A percentile compares a stretch with the other conserved stretches of the same genome.
Evolutionary conservation across 768 basidiomycete genomes (phyloP).

Genomic region (Boletales sp.): DNA sequence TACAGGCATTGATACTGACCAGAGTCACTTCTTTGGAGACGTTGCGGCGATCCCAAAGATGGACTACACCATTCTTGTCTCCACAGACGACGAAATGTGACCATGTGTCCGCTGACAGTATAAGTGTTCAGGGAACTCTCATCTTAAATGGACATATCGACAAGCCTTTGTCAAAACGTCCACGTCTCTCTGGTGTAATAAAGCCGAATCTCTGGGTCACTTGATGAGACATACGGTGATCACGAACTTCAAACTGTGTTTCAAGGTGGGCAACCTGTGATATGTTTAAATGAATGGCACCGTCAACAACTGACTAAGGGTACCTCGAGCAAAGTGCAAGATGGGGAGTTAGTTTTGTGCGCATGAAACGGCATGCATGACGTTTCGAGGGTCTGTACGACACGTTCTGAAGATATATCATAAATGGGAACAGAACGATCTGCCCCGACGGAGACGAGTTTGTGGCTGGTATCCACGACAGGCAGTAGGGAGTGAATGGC

Average conservation of each 20-base stretch:
- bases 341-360: constrained; percentile 36
- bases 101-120: constrained; percentile 24
- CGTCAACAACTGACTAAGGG: background rate
- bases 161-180: constrained; percentile 45
- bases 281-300: background rate
- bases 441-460: constrained; percentile 45
- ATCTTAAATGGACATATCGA: constrained; percentile 4
- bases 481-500: constrained; percentile 42
- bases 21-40: constrained; percentile 19
- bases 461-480: constrained; percentile 43
- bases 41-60: constrained; percentile 49
- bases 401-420: constrained; percentile 46
- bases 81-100: constrained; percentile 42
- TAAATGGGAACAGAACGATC: constrained; percentile 44
- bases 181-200: constrained; percentile 32
- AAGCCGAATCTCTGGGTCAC: constrained; percentile 47
- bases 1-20: constrained; percentile 14
- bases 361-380: constrained; percentile 45
- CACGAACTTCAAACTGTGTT: constrained; percentile 50
- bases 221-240: constrained; percentile 36
- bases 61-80: constrained; percentile 38
- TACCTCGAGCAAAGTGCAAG: constrained; percentile 45
- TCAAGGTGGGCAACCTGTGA: constrained; percentile 47
- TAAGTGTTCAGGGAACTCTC: constrained; percentile 12
- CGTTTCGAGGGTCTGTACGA: constrained; percentile 36